Evolutionary conservation across 1,284 basidiomycete genomes (phyloP).

Genomic region (Cutaneotrichosporon mucoides): DNA sequence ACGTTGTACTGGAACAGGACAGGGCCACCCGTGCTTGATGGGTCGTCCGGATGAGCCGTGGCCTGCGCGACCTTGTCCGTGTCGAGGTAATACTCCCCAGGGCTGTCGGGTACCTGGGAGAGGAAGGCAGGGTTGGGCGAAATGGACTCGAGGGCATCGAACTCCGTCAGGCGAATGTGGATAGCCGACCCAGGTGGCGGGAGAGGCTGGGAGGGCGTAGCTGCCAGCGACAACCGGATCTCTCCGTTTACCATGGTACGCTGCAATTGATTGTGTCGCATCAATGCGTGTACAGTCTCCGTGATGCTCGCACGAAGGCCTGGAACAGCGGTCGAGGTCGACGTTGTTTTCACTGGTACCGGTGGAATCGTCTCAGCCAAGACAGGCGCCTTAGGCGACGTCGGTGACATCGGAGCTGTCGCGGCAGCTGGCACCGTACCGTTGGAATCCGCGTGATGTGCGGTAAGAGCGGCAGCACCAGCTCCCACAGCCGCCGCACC

Average conservation of each 20-base stretch:
- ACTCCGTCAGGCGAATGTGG: slow-evolving; percentile 51
- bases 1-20: slow-evolving; percentile 56
- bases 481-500: neutral
- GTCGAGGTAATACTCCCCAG: slow-evolving; percentile 53
- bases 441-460: neutral
- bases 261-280: slow-evolving; percentile 26
- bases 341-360: too few species aligned
- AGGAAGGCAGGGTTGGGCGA: slow-evolving; percentile 55
- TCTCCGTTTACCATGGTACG: slow-evolving; percentile 45
- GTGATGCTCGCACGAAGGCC: slow-evolving; percentile 50
- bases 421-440: neutral
- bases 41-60: slow-evolving; percentile 12
- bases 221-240: slow-evolving; percentile 28
- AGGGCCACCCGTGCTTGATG: slow-evolving; percentile 23
- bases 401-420: neutral
- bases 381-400: neutral
- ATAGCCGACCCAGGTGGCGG: slow-evolving; percentile 16
- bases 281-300: slow-evolving; percentile 54
- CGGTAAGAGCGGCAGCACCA: neutral
- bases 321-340: slow-evolving; percentile 3
- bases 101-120: slow-evolving; percentile 43
- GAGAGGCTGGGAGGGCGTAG: neutral
- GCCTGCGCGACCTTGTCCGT: slow-evolving; percentile 41
- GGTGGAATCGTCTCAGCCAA: neutral
- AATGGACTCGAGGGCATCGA: slow-evolving; percentile 53